Evolutionary conservation across 2,329 filamentous ascomycete species (phyloP).

Genomic region (Claviceps sp.): DNA sequence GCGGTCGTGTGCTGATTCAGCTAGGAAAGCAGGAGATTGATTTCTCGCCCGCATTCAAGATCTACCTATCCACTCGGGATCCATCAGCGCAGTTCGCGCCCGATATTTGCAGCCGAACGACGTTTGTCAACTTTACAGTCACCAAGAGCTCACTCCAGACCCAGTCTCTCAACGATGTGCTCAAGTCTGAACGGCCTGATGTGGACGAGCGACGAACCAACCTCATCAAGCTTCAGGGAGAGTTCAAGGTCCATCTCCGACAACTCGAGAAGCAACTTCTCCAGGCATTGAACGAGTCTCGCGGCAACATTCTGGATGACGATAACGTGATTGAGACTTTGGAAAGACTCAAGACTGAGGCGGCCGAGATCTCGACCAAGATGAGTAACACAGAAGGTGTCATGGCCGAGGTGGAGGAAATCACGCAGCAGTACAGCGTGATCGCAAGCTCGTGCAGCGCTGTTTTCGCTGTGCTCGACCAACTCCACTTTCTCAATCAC

Average conservation of each 20-base stretch:
- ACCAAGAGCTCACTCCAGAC: conserved; percentile 98
- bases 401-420: conserved; percentile 94
- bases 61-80: conserved; percentile 90
- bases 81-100: conserved; percentile 92
- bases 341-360: conserved; percentile 95
- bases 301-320: conserved; percentile 94
- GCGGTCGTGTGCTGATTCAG: conserved; percentile 93
- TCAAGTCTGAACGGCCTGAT: conserved; percentile 94
- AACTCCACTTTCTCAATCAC: conserved; percentile 95
- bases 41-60: conserved; percentile 90
- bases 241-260: conserved; percentile 96
- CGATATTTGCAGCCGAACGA: conserved; percentile 95
- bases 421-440: conserved; percentile 86
- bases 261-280: conserved; percentile 89
- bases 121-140: conserved; percentile 98
- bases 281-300: conserved; percentile 91
- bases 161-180: conserved; percentile 90
- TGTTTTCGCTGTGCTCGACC: conserved; percentile 91
- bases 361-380: conserved; percentile 89
- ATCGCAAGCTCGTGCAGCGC: conserved; percentile 93
- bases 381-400: conserved; percentile 94
- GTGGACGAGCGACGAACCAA: conserved; percentile 94
- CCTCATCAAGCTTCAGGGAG: conserved; percentile 95
- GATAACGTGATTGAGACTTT: conserved; percentile 97
- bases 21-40: conserved; percentile 98